phyloP scores from a whole-genome alignment of 257 asterid genomes.

The Leptodermis oblonga region DNA sequence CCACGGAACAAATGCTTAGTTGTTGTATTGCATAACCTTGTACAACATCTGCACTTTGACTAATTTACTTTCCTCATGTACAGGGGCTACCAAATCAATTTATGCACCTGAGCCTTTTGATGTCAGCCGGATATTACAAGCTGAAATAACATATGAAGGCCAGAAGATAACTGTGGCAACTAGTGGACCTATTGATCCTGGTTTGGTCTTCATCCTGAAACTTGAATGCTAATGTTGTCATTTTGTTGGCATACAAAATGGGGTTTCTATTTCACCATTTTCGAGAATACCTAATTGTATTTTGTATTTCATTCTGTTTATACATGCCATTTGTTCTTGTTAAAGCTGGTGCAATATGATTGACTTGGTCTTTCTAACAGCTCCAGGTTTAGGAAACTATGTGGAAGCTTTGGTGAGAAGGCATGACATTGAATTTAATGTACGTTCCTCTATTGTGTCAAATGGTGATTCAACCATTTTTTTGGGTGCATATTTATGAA shows the following conservation, averaged over 20 bases:
- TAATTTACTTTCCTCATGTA: constrained; percentile 15
- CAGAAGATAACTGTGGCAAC: constrained; percentile 50
- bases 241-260: background rate
- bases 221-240: background rate
- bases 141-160: constrained; percentile 55
- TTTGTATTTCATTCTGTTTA: background rate
- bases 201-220: constrained; percentile 32
- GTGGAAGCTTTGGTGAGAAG: constrained; percentile 95
- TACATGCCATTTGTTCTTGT: background rate
- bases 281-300: background rate
- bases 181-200: constrained; percentile 64
- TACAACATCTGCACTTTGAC: background rate
- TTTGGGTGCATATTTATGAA: background rate
- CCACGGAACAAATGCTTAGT: too few relatives aligned
- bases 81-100: constrained; percentile 82
- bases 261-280: background rate
- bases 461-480: background rate
- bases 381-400: constrained; percentile 92
- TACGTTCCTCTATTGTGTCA: constrained; percentile 25
- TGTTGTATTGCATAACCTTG: background rate
- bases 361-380: constrained; percentile 38
- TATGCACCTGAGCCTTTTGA: constrained; percentile 98
- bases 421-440: constrained; percentile 87
- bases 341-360: constrained; percentile 4
- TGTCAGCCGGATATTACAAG: constrained; percentile 76